Evolutionary conservation across 495 filamentous ascomycete species (phyloP), one percentile per base, ranked within the genome.

Genomic region (Clavariopsis aquatica): DNA sequence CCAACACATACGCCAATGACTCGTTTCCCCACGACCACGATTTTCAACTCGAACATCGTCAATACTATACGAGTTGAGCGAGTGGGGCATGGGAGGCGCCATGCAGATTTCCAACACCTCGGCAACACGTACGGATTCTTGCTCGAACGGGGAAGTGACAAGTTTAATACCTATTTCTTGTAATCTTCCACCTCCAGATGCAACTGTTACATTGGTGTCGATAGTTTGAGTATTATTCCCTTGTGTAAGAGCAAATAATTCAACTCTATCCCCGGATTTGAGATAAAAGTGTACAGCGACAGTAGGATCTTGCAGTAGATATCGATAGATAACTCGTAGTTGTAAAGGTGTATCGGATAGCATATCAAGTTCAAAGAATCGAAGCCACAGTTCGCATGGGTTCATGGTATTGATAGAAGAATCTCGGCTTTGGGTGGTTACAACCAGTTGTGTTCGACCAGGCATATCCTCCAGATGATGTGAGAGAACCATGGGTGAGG

Each of bases 321-420:
- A 17, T 41, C 23, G 10, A 27, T 19, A 52, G n/a, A 10, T 2
- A 47, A 66, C 49, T 41, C 31, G 58, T 5, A 62, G 6, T 34
- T 52, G 57, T 20, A 72, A 34, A 22, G 47, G 23, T n/a, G 60
- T 68, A 52, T 70, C 52, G 6, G 65, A 57, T 24, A 38, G 31
- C 71, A 73, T 73, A 36, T 71, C 46, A 23, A 72, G 38, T 20
- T 59, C 63, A 60, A 72, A 72, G 1, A 72, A 24, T 0, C 52
- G 52, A 2, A 72, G 56, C 52, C 24, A 46, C 1, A 46, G 52
- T 20, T 60, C 66, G 34, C 49, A 64, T 17, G 19, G 12, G 29
- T 41, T 19, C 2, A 24, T 15, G n/a, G 24, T n/a, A 29, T 52
- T n/a, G 15, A 0, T 20, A 4, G 20, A 0, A 36, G 34, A 15